phyloP scores from a whole-genome alignment of 352 stramenopile species.

The Pythium guiyangense region DNA sequence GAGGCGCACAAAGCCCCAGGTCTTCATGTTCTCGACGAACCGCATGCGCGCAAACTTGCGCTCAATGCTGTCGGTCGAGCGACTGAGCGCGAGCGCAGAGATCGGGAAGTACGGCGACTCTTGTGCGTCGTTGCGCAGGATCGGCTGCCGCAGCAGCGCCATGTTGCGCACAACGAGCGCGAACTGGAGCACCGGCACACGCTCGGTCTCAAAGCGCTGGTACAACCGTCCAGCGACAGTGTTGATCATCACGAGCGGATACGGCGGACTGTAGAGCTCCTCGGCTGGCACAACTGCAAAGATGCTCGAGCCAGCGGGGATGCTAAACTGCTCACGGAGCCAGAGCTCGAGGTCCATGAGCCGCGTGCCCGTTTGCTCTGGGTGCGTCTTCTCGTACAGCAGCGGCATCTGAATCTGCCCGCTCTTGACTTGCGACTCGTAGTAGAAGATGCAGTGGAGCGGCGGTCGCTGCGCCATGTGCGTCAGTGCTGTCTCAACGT shows the following conservation, averaged over 20 bases:
- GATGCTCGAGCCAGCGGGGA: conserved; percentile 51
- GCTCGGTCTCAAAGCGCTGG: conserved; percentile 29
- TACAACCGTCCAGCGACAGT: conserved; percentile 44
- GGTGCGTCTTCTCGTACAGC: conserved; percentile 43
- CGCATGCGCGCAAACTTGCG: conserved; percentile 46
- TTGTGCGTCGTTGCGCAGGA: conserved; percentile 36
- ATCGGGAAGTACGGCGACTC: conserved; percentile 74
- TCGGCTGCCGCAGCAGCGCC: conserved; percentile 40
- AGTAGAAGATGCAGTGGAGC: conserved; percentile 72
- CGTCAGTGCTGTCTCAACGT: conserved; percentile 13
- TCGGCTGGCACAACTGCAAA: conserved; percentile 72
- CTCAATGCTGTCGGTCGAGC: conserved; percentile 30
- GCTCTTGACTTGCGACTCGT: conserved; percentile 42
- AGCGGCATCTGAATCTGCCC: conserved; percentile 58
- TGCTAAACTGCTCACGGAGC: conserved; percentile 54
- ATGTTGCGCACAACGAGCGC: conserved; percentile 64
- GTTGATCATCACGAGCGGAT: conserved; percentile 82
- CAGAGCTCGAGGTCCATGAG: conserved; percentile 75
- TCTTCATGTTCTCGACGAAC: conserved; percentile 70
- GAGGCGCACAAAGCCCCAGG: conserved; percentile 67
- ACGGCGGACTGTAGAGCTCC: conserved; percentile 74
- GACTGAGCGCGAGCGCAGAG: conserved; percentile 29
- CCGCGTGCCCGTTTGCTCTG: conserved; percentile 29
- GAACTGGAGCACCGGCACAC: conserved; percentile 54
- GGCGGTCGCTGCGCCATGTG: conserved; percentile 32